Base-by-base conservation (phyloP, 116 monocot species). In the Dioscorea cayenensis region DNA sequence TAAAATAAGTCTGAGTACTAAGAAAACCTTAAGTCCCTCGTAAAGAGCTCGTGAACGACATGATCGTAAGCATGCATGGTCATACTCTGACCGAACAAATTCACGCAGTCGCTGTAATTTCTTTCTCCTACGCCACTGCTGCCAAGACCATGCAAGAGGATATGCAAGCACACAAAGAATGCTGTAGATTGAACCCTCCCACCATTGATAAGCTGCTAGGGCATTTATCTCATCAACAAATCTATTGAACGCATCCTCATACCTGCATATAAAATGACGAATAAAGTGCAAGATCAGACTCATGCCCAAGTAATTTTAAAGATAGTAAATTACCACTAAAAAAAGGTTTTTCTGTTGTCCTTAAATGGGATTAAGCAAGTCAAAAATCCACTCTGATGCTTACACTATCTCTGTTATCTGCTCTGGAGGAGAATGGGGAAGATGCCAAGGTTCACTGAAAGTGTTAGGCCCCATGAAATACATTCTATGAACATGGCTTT, bases 381-480 rank as follows among this genome's bases (percentile, higher is more conserved):
- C 17, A 18, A 55, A 55, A 55, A 14, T 55, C n/a, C 14, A 55
- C 13, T 16, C 55, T 55, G 19, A 12, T 55, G 55, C 94, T 81
- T 89, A 99, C 91, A 99, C 91, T 72, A 99, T 99, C 66, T 91
- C 94, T 55, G 73, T 72, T 75, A 99, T 84, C 71, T 99, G 91
- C 49, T 89, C 82, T 64, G 99, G 91, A 21, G 94, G 99, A 70
- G 91, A 82, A 67, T 99, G 94, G 48, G 94, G 91, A 66, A 99
- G 94, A 77, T 99, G 94, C 99, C 99, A 99, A 61, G 99, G 99
- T 77, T 99, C 91, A 76, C 94, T 91, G 36, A 99, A 99, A n/a
- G 91, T 99, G 69, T 99, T 99, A 29, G 99, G 89, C 50, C 94
- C 99, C 94, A 94, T 85, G 67, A 99, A 99, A 73, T 91, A 91